phyloP scores from a whole-genome alignment of 2,329 filamentous ascomycete genomes.

The Xylariaceae sp. region DNA sequence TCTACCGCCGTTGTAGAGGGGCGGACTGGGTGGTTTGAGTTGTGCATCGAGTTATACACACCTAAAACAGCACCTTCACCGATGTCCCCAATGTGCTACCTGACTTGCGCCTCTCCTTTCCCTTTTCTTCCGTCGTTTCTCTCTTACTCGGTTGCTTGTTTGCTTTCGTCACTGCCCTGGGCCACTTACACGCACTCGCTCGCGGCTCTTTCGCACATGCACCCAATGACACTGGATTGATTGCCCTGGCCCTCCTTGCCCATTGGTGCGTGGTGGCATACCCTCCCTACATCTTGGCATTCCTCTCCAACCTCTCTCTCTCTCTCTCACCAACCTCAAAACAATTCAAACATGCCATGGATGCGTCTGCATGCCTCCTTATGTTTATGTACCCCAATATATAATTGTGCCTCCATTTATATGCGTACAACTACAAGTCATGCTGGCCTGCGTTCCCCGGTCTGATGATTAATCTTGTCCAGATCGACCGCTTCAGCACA shows the following conservation, averaged over 20 bases:
- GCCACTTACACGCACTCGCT: not conserved
- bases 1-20: not conserved
- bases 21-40: not conserved
- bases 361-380: not conserved
- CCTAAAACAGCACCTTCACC: not conserved
- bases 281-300: not conserved
- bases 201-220: not conserved
- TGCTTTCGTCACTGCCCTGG: not conserved
- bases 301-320: not conserved
- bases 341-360: not conserved
- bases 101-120: not conserved
- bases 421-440: slow-evolving; percentile 5
- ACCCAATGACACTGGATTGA: not conserved
- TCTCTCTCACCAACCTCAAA: not conserved
- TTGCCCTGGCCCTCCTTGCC: not conserved
- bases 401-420: not conserved
- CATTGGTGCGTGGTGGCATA: not conserved
- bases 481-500: slow-evolving; percentile 90
- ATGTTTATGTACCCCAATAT: too few relatives aligned
- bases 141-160: not conserved
- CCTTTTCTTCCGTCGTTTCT: not conserved
- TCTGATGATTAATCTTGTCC: slow-evolving; percentile 12
- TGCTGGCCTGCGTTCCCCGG: slow-evolving; percentile 11
- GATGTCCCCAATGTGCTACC: not conserved
- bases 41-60: not conserved